Conservation (phyloP, 192 early-diverging fungal genomes). For the Podila epicladia region DNA sequence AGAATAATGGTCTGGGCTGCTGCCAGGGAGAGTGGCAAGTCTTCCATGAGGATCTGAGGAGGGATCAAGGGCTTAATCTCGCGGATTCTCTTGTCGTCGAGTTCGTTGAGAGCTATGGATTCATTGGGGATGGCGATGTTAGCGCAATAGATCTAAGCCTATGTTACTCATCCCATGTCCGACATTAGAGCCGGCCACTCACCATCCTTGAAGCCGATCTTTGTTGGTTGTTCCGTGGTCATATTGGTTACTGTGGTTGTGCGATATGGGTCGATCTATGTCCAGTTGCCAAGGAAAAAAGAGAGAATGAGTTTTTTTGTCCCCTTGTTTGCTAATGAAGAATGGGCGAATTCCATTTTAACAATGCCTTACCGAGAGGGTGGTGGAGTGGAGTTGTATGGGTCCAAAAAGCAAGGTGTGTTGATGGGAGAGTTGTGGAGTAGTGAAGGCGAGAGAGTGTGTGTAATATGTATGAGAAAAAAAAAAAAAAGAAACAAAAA, state of each 20-base stretch:
- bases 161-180: not conserved
- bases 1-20: slow-evolving; percentile 80
- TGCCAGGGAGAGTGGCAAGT: slow-evolving; percentile 77
- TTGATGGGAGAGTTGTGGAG: no score
- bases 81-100: slow-evolving; percentile 91
- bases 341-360: no score
- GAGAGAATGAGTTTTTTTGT: no score
- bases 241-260: slow-evolving; percentile 10
- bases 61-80: slow-evolving; percentile 84
- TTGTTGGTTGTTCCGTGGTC: slow-evolving; percentile 21
- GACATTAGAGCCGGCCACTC: not conserved
- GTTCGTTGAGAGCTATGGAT: slow-evolving; percentile 82
- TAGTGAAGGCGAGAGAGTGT: no score
- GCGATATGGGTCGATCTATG: not conserved
- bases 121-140: not conserved
- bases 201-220: slow-evolving; percentile 51
- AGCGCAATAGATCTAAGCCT: not conserved
- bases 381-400: not conserved
- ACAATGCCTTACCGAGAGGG: not conserved
- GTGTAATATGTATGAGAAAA: not conserved
- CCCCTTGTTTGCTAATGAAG: no score
- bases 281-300: no score
- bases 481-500: not conserved
- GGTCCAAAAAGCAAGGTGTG: no score
- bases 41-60: slow-evolving; percentile 95